Conservation (phyloP, 495 filamentous ascomycete species). For the Penicillium alfredii region DNA sequence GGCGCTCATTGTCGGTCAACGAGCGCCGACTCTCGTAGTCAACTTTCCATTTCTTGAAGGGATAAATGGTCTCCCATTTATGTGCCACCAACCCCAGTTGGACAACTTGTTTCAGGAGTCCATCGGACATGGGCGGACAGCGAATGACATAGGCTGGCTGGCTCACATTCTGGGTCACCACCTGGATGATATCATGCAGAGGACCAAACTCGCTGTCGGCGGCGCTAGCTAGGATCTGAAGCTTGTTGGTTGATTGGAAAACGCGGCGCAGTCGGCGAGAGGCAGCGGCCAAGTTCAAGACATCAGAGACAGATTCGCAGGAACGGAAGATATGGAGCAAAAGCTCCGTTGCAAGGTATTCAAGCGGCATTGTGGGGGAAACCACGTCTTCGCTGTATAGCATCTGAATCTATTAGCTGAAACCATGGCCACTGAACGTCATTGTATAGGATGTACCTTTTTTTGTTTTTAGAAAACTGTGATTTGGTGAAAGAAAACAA, state of each 20-base stretch:
- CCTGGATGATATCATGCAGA: slow-evolving; percentile 51
- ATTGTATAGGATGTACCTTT: slow-evolving; percentile 8
- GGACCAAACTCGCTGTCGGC: slow-evolving; percentile 58
- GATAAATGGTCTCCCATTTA: slow-evolving; percentile 63
- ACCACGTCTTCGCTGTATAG: slow-evolving; percentile 9
- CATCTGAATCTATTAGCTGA: slow-evolving; percentile 1
- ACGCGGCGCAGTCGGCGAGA: slow-evolving; percentile 50
- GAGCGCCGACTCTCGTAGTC: slow-evolving; percentile 57
- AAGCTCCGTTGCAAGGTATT: slow-evolving; percentile 55
- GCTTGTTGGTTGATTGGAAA: slow-evolving; percentile 45
- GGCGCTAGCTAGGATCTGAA: slow-evolving; percentile 46
- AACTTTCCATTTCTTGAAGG: slow-evolving; percentile 58
- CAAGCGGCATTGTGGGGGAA: slow-evolving; percentile 39
- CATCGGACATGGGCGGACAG: slow-evolving; percentile 41
- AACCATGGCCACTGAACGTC: not conserved
- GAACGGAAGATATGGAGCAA: slow-evolving; percentile 55
- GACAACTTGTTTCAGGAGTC: slow-evolving; percentile 53
- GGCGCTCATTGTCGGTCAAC: slow-evolving; percentile 50
- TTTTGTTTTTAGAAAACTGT: too few relatives aligned
- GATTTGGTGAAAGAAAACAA: not conserved
- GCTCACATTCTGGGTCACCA: slow-evolving; percentile 52
- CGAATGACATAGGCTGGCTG: slow-evolving; percentile 50
- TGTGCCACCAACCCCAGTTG: slow-evolving; percentile 52
- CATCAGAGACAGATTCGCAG: slow-evolving; percentile 45
- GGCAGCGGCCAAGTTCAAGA: slow-evolving; percentile 49